A percentile compares a stretch with the other conserved stretches of the same genome.
Evolutionary conservation across 352 stramenopile species (phyloP).

Genomic region (Phytophthora boehmeriae): DNA sequence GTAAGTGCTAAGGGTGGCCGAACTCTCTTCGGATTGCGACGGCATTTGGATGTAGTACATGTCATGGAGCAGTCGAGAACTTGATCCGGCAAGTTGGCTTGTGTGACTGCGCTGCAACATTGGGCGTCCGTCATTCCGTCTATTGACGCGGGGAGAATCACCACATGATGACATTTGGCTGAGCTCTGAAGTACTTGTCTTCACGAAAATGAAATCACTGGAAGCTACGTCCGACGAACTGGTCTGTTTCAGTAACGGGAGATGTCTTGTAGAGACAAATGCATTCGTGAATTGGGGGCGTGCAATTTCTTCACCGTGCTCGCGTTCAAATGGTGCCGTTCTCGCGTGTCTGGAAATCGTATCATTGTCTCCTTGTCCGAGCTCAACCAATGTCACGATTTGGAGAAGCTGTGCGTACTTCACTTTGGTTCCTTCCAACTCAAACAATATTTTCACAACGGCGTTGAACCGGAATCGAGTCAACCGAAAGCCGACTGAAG

Average conservation of each 20-base stretch:
- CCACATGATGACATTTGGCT: background rate
- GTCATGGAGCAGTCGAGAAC: constrained; percentile 17
- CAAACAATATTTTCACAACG: constrained; percentile 56
- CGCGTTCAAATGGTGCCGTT: constrained; percentile 7
- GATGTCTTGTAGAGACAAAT: constrained; percentile 6
- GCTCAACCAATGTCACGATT: constrained; percentile 33
- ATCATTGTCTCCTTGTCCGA: constrained; percentile 5
- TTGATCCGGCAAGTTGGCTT: constrained; percentile 16
- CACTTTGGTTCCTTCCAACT: constrained; percentile 35
- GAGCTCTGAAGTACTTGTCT: constrained; percentile 7
- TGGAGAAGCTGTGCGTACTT: constrained; percentile 49
- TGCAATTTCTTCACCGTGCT: background rate
- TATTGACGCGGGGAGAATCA: background rate
- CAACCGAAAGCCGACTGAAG: constrained; percentile 43
- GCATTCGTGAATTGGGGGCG: background rate
- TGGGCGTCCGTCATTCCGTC: constrained; percentile 1
- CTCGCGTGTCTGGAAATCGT: constrained; percentile 3
- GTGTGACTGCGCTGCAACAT: constrained; percentile 20
- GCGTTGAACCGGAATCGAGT: constrained; percentile 65
- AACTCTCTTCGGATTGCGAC: constrained; percentile 9
- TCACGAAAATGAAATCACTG: constrained; percentile 17
- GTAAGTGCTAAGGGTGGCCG: background rate
- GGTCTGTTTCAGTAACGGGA: constrained; percentile 11
- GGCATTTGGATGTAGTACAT: constrained; percentile 22
- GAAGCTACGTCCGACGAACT: constrained; percentile 10